These are phyloP conservation scores for Melampsora larici-populina DNA, from an alignment of 1,284 basidiomycete genomes.

Conservation along the genomic window DNA sequence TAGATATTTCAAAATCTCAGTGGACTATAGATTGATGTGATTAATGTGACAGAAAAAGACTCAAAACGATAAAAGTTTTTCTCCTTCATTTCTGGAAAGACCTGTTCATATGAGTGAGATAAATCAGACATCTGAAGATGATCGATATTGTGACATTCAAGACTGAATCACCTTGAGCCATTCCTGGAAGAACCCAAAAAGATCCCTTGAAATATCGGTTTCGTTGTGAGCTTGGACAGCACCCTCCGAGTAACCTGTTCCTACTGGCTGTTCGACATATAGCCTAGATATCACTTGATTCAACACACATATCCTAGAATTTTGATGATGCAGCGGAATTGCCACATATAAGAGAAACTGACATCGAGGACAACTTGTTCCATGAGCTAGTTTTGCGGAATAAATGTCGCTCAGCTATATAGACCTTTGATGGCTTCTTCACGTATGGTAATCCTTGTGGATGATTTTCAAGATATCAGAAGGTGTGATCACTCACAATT, in stretches of 20 bases:
- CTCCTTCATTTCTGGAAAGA: slow-evolving; percentile 36
- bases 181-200: slow-evolving; percentile 35
- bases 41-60: neutral
- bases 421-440: neutral
- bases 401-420: neutral
- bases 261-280: slow-evolving; percentile 39
- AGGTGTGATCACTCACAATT: slow-evolving; percentile 61
- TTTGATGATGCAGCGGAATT: slow-evolving; percentile 59
- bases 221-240: slow-evolving; percentile 22
- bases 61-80: slow-evolving; percentile 40
- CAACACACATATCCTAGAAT: too few species aligned
- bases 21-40: neutral
- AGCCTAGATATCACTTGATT: slow-evolving; percentile 14
- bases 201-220: slow-evolving; percentile 31
- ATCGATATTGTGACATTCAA: neutral
- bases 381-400: slow-evolving; percentile 13
- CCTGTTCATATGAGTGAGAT: neutral
- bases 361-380: slow-evolving; percentile 4
- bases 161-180: slow-evolving; percentile 13
- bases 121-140: neutral
- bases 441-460: neutral
- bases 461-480: neutral
- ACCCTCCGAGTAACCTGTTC: slow-evolving; percentile 35
- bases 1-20: slow-evolving; percentile 32
- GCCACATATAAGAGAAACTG: neutral